phyloP scores from a whole-genome alignment of 2,329 filamentous ascomycete species.

The Microascus cirrosus region DNA sequence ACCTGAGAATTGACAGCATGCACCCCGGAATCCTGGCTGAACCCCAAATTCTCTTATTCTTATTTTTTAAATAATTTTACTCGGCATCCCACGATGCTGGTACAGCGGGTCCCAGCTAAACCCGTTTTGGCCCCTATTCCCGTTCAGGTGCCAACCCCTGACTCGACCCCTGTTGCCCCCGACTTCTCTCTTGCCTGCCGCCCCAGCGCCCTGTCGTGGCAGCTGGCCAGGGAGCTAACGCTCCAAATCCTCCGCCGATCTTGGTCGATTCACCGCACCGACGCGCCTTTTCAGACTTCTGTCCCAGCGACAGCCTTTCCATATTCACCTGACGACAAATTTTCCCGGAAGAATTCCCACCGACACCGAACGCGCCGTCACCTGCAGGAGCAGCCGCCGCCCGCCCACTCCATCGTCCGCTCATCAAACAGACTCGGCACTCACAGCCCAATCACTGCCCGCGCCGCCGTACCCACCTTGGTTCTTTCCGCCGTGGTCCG shows the following conservation, averaged over 20 bases:
- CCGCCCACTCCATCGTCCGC: background rate
- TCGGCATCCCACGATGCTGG: background rate
- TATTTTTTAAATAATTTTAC: background rate
- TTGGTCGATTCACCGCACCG: no score
- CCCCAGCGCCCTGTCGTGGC: background rate
- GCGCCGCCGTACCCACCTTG: background rate
- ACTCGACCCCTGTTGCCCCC: background rate
- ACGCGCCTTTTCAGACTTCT: background rate
- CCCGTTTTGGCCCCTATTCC: background rate
- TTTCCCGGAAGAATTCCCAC: background rate
- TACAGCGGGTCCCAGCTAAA: background rate
- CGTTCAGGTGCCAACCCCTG: background rate
- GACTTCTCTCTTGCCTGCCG: background rate
- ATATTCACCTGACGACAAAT: background rate
- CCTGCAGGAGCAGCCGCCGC: background rate
- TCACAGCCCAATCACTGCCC: background rate
- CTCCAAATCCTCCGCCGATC: background rate
- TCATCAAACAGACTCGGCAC: constrained; percentile 1
- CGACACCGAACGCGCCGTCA: background rate
- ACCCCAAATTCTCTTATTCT: no score
- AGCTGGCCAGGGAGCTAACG: background rate
- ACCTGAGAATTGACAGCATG: no score
- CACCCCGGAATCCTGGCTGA: no score
- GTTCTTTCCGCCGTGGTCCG: background rate
- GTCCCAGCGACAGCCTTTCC: background rate